Evolutionary conservation across 2,329 filamentous ascomycete genomes (phyloP).

Genomic region (Trichoderma atroviride): DNA sequence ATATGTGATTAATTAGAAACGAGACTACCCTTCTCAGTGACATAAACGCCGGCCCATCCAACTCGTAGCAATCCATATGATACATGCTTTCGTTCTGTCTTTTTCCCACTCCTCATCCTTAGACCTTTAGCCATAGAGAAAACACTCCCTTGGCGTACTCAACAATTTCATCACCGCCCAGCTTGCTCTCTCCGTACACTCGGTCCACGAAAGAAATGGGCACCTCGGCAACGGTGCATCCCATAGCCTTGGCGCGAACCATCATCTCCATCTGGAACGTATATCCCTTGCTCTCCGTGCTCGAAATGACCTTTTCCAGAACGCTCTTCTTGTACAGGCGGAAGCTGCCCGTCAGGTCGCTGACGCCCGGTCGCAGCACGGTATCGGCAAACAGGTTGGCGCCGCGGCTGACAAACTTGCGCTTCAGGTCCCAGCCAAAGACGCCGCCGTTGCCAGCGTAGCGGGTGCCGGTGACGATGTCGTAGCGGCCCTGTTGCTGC

Average conservation of each 20-base stretch:
- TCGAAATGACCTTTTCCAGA: slow-evolving; percentile 84
- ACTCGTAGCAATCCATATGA: slow-evolving; percentile 14
- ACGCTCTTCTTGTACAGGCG: slow-evolving; percentile 90
- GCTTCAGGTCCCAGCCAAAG: slow-evolving; percentile 94
- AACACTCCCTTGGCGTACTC: slow-evolving; percentile 90
- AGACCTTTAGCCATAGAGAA: slow-evolving; percentile 77
- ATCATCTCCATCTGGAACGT: slow-evolving; percentile 99
- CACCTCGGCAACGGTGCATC: slow-evolving; percentile 89
- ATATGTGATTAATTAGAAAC: slow-evolving; percentile 17
- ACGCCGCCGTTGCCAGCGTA: slow-evolving; percentile 90
- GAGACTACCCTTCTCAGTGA: slow-evolving; percentile 30
- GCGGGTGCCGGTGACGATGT: slow-evolving; percentile 95
- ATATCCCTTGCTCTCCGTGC: slow-evolving; percentile 94
- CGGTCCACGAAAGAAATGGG: slow-evolving; percentile 96
- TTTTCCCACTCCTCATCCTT: slow-evolving; percentile 32
- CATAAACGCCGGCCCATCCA: slow-evolving; percentile 34
- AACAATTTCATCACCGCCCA: slow-evolving; percentile 93
- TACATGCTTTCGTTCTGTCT: slow-evolving; percentile 25
- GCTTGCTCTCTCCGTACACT: slow-evolving; percentile 91
- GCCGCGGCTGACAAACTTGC: slow-evolving; percentile 80
- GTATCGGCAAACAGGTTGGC: slow-evolving; percentile 97
- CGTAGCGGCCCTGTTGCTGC: slow-evolving; percentile 77
- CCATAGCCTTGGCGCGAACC: slow-evolving; percentile 95
- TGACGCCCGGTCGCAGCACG: slow-evolving; percentile 87
- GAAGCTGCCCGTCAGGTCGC: slow-evolving; percentile 93